Conservation (phyloP, 75 land plant genomes). For the Cunninghamia lanceolata region DNA sequence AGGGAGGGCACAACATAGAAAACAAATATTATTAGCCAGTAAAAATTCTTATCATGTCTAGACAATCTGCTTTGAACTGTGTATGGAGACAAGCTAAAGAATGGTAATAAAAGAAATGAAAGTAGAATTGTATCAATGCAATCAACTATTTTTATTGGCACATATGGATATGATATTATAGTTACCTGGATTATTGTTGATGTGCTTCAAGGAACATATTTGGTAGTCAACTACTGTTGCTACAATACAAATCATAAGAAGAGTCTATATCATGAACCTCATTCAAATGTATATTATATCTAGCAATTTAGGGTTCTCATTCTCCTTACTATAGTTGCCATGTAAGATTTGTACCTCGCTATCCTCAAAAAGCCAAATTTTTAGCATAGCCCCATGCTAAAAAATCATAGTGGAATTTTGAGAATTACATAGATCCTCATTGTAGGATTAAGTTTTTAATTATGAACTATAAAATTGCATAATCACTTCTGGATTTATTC, state of each 20-base stretch:
- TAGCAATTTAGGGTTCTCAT: conserved; percentile 30
- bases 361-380: neutral
- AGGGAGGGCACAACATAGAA: conserved; percentile 57
- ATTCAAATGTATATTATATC: conserved; percentile 22
- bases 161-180: conserved; percentile 52
- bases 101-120: neutral
- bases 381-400: neutral
- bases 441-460: neutral
- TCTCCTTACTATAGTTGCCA: conserved; percentile 44
- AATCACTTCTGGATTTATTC: conserved; percentile 26
- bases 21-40: conserved; percentile 76
- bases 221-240: conserved; percentile 18
- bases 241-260: conserved; percentile 16
- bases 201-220: conserved; percentile 26
- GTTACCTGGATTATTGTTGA: conserved; percentile 53
- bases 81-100: neutral
- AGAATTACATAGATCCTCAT: neutral
- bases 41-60: conserved; percentile 12
- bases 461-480: conserved; percentile 14
- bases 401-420: neutral
- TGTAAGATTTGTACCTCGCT: conserved; percentile 37
- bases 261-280: conserved; percentile 12
- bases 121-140: conserved; percentile 19
- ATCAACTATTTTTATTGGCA: conserved; percentile 55
- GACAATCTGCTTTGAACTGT: neutral